Percentiles rank a stretch among this genome's conserved stretches.
These are phyloP conservation scores for Prunus campanulata DNA, from an alignment of 306 rosid species.

Conservation along the genomic window DNA sequence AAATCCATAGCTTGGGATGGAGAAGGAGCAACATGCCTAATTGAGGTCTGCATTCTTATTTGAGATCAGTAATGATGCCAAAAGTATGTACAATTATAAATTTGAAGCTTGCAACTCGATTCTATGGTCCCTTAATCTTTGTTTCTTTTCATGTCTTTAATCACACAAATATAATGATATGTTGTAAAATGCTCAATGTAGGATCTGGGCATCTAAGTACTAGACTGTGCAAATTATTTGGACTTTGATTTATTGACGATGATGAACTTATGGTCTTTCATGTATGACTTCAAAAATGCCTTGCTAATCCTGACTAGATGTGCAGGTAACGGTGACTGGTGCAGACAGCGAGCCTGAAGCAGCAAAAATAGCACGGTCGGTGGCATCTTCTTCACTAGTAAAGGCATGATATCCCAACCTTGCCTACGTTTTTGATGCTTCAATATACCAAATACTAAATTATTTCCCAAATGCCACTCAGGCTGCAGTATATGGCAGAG, in stretches of 20 bases:
- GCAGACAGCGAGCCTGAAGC: constrained; percentile 78
- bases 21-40: constrained; percentile 96
- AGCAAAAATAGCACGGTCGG: constrained; percentile 68
- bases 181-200: not conserved
- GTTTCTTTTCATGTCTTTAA: not conserved
- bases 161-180: not conserved
- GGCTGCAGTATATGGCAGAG: constrained; percentile 42
- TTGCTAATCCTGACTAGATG: constrained; percentile 20
- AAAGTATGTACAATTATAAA: not conserved
- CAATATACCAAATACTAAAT: not conserved
- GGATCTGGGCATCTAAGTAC: not conserved
- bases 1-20: constrained; percentile 99
- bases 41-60: constrained; percentile 63
- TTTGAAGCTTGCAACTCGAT: not conserved
- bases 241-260: not conserved
- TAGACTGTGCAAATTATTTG: not conserved
- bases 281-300: not conserved
- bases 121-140: not conserved
- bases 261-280: not conserved
- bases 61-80: not conserved
- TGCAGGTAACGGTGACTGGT: constrained; percentile 73
- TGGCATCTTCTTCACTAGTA: constrained; percentile 8
- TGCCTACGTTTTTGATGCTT: not conserved
- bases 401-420: not conserved
- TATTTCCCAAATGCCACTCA: not conserved